A percentile compares a stretch with the other conserved stretches of the same genome.
These are phyloP conservation scores for Moesziomyces sp. DNA, from an alignment of 1,284 basidiomycete species.

Conservation along the genomic window DNA sequence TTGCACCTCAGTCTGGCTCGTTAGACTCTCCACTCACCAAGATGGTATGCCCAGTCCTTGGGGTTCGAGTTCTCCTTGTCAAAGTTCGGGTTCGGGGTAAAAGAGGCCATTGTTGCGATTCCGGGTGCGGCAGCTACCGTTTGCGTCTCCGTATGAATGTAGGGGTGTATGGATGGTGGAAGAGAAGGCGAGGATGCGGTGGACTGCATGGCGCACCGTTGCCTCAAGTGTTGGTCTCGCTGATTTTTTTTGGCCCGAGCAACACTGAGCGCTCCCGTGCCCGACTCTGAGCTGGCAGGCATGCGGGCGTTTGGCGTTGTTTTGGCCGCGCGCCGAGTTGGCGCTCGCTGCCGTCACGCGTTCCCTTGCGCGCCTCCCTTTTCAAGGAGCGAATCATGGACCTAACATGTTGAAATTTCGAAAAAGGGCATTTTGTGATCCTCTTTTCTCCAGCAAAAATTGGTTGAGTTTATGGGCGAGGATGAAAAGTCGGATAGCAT, in stretches of 20 bases:
- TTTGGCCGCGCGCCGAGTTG: background rate
- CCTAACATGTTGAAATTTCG: background rate
- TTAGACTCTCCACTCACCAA: conserved; percentile 33
- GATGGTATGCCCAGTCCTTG: conserved; percentile 61
- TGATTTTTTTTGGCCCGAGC: background rate
- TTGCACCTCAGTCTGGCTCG: too few species aligned
- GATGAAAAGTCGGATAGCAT: too few species aligned
- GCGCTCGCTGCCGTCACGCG: background rate
- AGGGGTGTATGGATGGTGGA: background rate
- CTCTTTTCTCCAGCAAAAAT: too few species aligned
- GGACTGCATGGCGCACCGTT: background rate
- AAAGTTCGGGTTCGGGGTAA: conserved; percentile 49
- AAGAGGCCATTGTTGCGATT: conserved; percentile 42
- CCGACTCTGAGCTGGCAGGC: too few species aligned
- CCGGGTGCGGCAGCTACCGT: too few species aligned
- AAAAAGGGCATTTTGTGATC: too few species aligned
- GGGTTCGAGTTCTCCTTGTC: conserved; percentile 52
- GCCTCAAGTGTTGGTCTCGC: background rate
- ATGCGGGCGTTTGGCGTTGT: background rate
- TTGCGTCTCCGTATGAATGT: background rate
- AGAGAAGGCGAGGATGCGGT: background rate
- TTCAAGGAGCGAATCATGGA: background rate
- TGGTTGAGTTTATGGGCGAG: too few species aligned
- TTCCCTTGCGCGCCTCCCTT: background rate
- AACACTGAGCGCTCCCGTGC: background rate